phyloP scores from a whole-genome alignment of 257 asterid species.

The Misopates orontium region DNA sequence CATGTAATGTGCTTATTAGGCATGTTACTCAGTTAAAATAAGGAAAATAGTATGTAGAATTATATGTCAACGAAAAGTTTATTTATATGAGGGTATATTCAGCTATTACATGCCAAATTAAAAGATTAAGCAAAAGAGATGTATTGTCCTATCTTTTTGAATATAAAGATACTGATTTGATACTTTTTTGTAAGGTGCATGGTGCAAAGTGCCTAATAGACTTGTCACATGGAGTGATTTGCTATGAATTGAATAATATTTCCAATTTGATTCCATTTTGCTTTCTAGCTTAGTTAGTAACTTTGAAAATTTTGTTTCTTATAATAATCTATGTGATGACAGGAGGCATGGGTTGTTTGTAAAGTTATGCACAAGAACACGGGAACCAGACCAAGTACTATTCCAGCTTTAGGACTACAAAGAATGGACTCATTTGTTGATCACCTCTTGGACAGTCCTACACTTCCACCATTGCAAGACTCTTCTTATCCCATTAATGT shows the following conservation, averaged over 20 bases:
- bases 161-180: no score
- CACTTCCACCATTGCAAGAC: conserved; percentile 53
- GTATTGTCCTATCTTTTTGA: neutral
- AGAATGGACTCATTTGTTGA: conserved; percentile 52
- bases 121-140: no score
- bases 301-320: neutral
- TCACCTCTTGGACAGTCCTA: conserved; percentile 48
- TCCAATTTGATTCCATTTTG: no score
- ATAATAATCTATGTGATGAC: conserved; percentile 15
- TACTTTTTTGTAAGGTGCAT: neutral
- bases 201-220: no score
- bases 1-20: no score
- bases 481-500: conserved; percentile 22
- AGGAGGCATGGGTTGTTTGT: conserved; percentile 84
- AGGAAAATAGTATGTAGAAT: no score
- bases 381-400: conserved; percentile 27
- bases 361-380: conserved; percentile 62
- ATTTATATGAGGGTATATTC: no score
- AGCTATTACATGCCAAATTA: no score
- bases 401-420: conserved; percentile 38
- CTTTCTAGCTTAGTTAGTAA: neutral
- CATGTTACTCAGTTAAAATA: no score
- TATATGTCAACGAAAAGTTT: no score
- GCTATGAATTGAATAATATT: no score
- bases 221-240: neutral